Base-by-base conservation (phyloP, 768 basidiomycete species). In the Pleurotus platypus region DNA sequence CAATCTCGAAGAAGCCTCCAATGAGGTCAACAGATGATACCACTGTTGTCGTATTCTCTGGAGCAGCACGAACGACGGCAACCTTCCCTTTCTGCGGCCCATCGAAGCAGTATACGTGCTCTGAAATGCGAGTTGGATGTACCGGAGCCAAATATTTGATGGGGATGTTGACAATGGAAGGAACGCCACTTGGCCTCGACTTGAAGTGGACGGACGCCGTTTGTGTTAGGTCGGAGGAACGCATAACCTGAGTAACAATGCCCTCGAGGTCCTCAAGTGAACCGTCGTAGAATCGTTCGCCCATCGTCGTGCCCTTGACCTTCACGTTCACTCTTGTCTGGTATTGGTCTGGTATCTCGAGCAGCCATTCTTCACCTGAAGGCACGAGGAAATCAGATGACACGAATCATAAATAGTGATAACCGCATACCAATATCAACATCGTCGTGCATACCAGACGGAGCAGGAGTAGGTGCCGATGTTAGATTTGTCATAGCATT, bases 381-480 rank as follows among this genome's bases (percentile, higher is more conserved):
- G 30, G 30, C 30, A 35, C 30, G 11, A 8, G 4, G 11, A 35
- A 9, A 9, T 35, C 11, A 35, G 30, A 3, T 35, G 30, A 4
- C 30, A 8, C 11, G 11, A 35, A 35, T 35, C 30, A 35, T 35
- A 35, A 8, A 35, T 35, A 26, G 30, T 3, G 30, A 3, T 9
- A 16, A 45, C 16, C 30, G 48, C 22, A 26, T 15, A 15, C 30
- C 43, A 54, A 39, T 16, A 5, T 18, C 26, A 20, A 38, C 40
- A 24, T 40, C 56, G 61, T 61, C 60, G 18, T 62, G 57, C 7
- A 16, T 16, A 13, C n/a, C 30, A 24, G 62, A 58, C 2, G 60
- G 65, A 61, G 70, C 72, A 37, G 78, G 78, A 6, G 76, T 79
- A 0, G 77, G 75, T n/a, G 75, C 76, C 27, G 68, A 68, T 16